These are phyloP conservation scores for Orbilia quercus DNA, from an alignment of 2,329 filamentous ascomycete species.

Conservation along the genomic window DNA sequence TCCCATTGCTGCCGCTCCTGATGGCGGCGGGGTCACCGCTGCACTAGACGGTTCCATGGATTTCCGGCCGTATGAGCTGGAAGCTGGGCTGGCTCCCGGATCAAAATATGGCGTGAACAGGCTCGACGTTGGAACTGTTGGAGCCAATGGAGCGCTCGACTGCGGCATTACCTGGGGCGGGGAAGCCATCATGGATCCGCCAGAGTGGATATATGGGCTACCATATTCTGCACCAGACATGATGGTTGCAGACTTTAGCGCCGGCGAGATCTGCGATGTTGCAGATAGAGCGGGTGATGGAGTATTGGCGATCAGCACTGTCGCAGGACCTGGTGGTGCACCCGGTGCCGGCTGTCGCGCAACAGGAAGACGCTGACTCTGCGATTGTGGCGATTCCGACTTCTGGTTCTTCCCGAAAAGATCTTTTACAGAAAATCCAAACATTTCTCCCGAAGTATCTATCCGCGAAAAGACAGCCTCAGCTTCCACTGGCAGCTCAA, in stretches of 20 bases:
- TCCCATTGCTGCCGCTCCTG: slow-evolving; percentile 34
- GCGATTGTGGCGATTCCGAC: slow-evolving; percentile 28
- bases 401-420: slow-evolving; percentile 42
- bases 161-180: slow-evolving; percentile 32
- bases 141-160: slow-evolving; percentile 6
- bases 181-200: slow-evolving; percentile 19
- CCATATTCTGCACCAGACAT: slow-evolving; percentile 32
- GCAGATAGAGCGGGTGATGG: slow-evolving; percentile 13
- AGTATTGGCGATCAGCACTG: background rate
- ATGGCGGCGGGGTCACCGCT: slow-evolving; percentile 48
- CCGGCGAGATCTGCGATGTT: slow-evolving; percentile 15
- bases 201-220: slow-evolving; percentile 22
- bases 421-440: slow-evolving; percentile 57
- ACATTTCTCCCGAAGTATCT: slow-evolving; percentile 66
- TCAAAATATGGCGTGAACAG: slow-evolving; percentile 54
- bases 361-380: slow-evolving; percentile 16
- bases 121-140: slow-evolving; percentile 23
- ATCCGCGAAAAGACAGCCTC: slow-evolving; percentile 78
- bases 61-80: slow-evolving; percentile 22
- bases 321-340: slow-evolving; percentile 20
- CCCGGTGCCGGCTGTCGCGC: slow-evolving; percentile 15
- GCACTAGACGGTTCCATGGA: slow-evolving; percentile 16
- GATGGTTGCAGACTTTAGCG: slow-evolving; percentile 4
- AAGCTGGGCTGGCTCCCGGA: slow-evolving; percentile 37
- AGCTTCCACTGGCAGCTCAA: slow-evolving; percentile 87